These are phyloP conservation scores for Blepharisma stoltei DNA, from an alignment of 73 alveolate genomes.

Conservation along the genomic window DNA sequence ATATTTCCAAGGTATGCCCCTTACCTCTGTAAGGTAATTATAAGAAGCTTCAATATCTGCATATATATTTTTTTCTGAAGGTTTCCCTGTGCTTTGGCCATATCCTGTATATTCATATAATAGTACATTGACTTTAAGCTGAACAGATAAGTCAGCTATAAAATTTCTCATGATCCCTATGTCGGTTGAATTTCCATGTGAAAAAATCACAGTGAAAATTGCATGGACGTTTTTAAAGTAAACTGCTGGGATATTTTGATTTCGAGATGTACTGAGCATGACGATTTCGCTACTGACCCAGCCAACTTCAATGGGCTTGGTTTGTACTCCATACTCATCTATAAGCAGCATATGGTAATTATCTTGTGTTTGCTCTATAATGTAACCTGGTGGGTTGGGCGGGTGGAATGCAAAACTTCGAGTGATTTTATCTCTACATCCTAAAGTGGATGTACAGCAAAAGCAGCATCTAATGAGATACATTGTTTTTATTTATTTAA, in stretches of 20 bases:
- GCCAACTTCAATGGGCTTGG: conserved; percentile 9
- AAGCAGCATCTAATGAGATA: conserved; percentile 19
- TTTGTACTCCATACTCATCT: background rate
- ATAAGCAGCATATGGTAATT: conserved; percentile 1
- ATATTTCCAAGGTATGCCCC: conserved; percentile 29
- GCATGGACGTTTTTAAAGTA: conserved; percentile 32
- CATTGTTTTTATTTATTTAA: conserved; percentile 24
- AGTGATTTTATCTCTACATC: conserved; percentile 33
- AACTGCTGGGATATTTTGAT: conserved; percentile 19
- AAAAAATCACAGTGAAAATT: conserved; percentile 44
- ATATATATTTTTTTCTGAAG: conserved; percentile 46
- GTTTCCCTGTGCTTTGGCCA: conserved; percentile 64
- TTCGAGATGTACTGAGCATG: conserved; percentile 11
- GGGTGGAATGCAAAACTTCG: conserved; percentile 42
- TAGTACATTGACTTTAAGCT: conserved; percentile 40
- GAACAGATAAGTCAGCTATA: conserved; percentile 38
- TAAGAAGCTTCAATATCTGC: conserved; percentile 56
- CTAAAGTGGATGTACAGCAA: conserved; percentile 32
- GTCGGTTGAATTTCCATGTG: conserved; percentile 72
- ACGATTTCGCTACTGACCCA: background rate
- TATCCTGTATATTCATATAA: conserved; percentile 66
- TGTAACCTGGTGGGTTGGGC: conserved; percentile 34
- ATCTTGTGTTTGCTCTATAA: background rate
- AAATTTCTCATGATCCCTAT: conserved; percentile 51
- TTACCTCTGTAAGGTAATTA: conserved; percentile 16